Conservation (phyloP, 2,329 filamentous ascomycete species). For the Cryphonectria radicalis region DNA sequence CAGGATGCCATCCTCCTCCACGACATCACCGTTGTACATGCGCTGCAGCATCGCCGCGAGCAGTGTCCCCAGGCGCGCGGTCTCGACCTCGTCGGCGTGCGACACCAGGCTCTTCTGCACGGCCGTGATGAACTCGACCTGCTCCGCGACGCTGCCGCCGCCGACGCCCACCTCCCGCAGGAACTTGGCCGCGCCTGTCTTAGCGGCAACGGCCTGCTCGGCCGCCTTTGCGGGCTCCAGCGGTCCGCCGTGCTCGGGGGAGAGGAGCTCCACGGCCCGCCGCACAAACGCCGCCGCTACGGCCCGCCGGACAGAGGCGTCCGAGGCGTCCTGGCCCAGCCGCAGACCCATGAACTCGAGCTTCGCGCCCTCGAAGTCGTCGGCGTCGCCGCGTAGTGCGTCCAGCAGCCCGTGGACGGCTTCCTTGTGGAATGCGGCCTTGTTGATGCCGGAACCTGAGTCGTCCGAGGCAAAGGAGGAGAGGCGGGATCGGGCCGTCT, state of each 20-base stretch:
- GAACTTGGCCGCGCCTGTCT: conserved; percentile 59
- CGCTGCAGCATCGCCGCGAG: conserved; percentile 81
- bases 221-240: conserved; percentile 69
- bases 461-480: conserved; percentile 76
- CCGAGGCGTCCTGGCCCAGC: conserved; percentile 87
- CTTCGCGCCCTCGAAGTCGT: conserved; percentile 80
- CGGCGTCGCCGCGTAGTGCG: conserved; percentile 73
- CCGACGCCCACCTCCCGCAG: conserved; percentile 64
- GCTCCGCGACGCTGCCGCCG: conserved; percentile 71
- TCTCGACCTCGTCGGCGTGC: conserved; percentile 53
- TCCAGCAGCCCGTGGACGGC: conserved; percentile 87
- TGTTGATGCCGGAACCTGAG: conserved; percentile 51
- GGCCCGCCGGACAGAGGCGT: conserved; percentile 83
- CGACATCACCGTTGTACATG: conserved; percentile 79
- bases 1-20: conserved; percentile 88
- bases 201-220: conserved; percentile 60
- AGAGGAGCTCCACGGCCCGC: conserved; percentile 71
- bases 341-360: conserved; percentile 94
- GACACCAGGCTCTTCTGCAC: conserved; percentile 79
- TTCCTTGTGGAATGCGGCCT: conserved; percentile 77
- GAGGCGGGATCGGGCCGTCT: conserved; percentile 58
- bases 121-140: conserved; percentile 82
- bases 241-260: conserved; percentile 48
- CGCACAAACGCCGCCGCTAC: conserved; percentile 85
- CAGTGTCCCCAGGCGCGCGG: conserved; percentile 59